A percentile compares a stretch with the other conserved stretches of the same genome.
Evolutionary conservation across 2,329 filamentous ascomycete species (phyloP).

Genomic region (Cladosporium velox): DNA sequence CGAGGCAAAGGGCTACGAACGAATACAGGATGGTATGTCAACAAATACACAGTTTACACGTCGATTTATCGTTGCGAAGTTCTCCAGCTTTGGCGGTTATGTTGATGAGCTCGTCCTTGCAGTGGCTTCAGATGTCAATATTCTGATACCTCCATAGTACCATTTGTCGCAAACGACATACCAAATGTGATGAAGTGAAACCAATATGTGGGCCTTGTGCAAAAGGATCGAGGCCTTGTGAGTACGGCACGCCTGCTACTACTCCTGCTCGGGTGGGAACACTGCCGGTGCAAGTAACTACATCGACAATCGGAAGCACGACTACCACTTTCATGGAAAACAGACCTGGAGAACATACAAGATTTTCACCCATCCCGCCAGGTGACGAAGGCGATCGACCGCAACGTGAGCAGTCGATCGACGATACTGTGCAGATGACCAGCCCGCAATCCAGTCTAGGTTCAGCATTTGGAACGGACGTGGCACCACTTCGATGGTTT

Average conservation of each 20-base stretch:
- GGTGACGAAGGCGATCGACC: not conserved
- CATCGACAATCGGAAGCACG: not conserved
- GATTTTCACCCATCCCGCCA: conserved; percentile 11
- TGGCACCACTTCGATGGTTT: conserved; percentile 53
- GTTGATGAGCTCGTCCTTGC: not conserved
- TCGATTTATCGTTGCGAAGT: not conserved
- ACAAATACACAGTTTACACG: not conserved
- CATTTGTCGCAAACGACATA: conserved; percentile 43
- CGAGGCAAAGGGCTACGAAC: conserved; percentile 34
- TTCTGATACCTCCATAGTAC: conserved; percentile 23
- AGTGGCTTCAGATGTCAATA: not conserved
- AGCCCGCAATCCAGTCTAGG: conserved; percentile 34
- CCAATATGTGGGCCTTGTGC: conserved; percentile 48
- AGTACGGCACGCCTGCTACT: conserved; percentile 35
- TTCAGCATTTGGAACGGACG: conserved; percentile 39
- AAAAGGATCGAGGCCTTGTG: conserved; percentile 47
- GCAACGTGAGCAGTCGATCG: conserved; percentile 14
- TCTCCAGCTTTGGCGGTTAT: not conserved
- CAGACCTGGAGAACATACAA: conserved; percentile 7
- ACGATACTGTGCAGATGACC: conserved; percentile 26
- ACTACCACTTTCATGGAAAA: conserved; percentile 12
- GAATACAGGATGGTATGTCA: conserved; percentile 28
- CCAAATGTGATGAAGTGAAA: conserved; percentile 55
- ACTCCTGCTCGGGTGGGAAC: not conserved
- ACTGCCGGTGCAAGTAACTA: not conserved